Evolutionary conservation across 2,329 filamentous ascomycete species (phyloP).

Genomic region (Blastomyces percursus): DNA sequence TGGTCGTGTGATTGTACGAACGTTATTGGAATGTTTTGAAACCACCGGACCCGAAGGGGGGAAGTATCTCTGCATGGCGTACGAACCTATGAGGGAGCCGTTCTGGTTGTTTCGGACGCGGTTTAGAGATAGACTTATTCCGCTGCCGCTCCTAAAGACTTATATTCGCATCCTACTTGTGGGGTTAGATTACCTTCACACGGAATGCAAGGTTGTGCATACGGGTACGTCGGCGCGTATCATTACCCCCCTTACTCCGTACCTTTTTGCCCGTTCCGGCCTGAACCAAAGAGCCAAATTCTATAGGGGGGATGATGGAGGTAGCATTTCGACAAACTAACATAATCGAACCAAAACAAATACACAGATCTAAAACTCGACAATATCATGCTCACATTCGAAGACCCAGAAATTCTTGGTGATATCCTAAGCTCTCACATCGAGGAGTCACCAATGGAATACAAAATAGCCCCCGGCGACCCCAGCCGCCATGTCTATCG

Average conservation of each 20-base stretch:
- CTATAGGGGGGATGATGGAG: neutral
- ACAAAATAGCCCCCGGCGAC: constrained; percentile 11
- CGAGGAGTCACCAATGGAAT: constrained; percentile 8
- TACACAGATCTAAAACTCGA: constrained; percentile 12
- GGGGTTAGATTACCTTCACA: constrained; percentile 9
- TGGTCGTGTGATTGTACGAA: constrained; percentile 20
- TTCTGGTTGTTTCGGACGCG: constrained; percentile 21
- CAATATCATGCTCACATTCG: constrained; percentile 12
- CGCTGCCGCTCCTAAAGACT: constrained; percentile 20
- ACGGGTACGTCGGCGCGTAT: constrained; percentile 17
- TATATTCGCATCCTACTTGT: constrained; percentile 25
- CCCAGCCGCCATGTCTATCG: constrained; percentile 16
- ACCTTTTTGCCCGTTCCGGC: neutral
- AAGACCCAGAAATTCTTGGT: constrained; percentile 7
- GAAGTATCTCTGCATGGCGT: constrained; percentile 23
- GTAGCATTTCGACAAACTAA: neutral
- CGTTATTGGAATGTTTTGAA: constrained; percentile 20
- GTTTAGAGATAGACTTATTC: constrained; percentile 17
- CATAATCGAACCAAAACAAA: neutral
- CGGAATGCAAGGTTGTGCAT: neutral
- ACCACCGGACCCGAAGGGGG: constrained; percentile 14
- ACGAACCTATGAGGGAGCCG: constrained; percentile 25
- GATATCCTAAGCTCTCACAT: constrained; percentile 3
- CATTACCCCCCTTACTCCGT: neutral
- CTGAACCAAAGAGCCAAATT: neutral